Evolutionary conservation across 2,329 filamentous ascomycete species (phyloP).

Genomic region (Xylaria sp.): DNA sequence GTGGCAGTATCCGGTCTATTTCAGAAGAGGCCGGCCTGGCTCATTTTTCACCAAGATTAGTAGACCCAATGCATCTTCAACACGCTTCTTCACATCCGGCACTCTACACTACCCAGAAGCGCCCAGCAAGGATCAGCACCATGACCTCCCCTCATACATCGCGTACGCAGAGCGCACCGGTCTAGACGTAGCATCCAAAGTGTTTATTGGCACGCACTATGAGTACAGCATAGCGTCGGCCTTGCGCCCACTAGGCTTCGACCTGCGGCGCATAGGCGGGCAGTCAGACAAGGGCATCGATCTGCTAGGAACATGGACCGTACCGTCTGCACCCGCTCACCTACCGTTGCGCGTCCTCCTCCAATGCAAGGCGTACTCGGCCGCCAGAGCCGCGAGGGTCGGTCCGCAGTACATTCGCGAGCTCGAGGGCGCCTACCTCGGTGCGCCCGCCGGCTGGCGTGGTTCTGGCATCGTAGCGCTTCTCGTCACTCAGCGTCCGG

Average conservation of each 20-base stretch:
- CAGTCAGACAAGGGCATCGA: constrained; percentile 75
- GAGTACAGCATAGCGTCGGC: constrained; percentile 70
- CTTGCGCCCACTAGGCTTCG: constrained; percentile 67
- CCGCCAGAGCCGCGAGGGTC: constrained; percentile 48
- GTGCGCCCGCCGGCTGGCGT: constrained; percentile 76
- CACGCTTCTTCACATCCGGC: constrained; percentile 15
- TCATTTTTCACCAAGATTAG: constrained; percentile 1
- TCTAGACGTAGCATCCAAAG: constrained; percentile 61
- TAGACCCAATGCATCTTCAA: not conserved
- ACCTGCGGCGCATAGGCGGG: constrained; percentile 70
- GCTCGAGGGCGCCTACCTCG: constrained; percentile 77
- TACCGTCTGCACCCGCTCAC: constrained; percentile 50
- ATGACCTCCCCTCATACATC: constrained; percentile 68
- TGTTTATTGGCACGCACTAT: constrained; percentile 76
- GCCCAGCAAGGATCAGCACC: constrained; percentile 56
- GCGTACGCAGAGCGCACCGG: constrained; percentile 63
- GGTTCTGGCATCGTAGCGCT: constrained; percentile 70
- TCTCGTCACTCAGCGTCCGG: constrained; percentile 69
- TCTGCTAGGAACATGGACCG: constrained; percentile 71
- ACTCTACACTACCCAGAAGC: constrained; percentile 52
- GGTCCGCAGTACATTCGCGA: constrained; percentile 72
- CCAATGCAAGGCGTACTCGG: constrained; percentile 70
- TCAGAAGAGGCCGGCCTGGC: constrained; percentile 10
- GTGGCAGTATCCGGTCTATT: constrained; percentile 18
- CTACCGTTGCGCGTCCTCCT: constrained; percentile 53